phyloP scores from a whole-genome alignment of 2,329 filamentous ascomycete species.

The Exophiala aquamarina region DNA sequence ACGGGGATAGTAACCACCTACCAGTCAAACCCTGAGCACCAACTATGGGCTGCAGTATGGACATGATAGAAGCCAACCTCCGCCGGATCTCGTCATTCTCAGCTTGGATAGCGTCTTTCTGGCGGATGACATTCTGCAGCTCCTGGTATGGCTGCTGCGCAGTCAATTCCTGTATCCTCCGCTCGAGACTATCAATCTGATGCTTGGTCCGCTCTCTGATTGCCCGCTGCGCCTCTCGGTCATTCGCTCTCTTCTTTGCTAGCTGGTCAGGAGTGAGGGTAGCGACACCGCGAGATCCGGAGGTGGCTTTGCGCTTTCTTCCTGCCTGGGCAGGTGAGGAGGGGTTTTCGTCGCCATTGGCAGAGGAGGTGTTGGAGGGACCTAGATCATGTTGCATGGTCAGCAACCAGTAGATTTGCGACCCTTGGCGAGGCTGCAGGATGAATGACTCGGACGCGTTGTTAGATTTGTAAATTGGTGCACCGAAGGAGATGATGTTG shows the following conservation, averaged over 20 bases:
- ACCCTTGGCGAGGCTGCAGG: constrained; percentile 3
- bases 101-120: constrained; percentile 74
- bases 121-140: constrained; percentile 70
- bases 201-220: constrained; percentile 80
- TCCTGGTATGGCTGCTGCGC: constrained; percentile 81
- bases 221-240: constrained; percentile 81
- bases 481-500: not conserved
- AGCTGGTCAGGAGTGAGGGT: constrained; percentile 86
- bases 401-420: constrained; percentile 2
- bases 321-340: constrained; percentile 20
- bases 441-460: constrained; percentile 1
- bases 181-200: constrained; percentile 74
- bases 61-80: constrained; percentile 64
- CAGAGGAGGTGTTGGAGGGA: constrained; percentile 14
- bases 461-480: not conserved
- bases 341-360: constrained; percentile 8
- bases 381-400: constrained; percentile 19
- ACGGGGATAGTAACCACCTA: constrained; percentile 26
- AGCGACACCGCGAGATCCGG: constrained; percentile 70
- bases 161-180: constrained; percentile 71
- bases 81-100: constrained; percentile 78
- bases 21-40: constrained; percentile 44
- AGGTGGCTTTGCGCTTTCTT: constrained; percentile 44
- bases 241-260: constrained; percentile 86
- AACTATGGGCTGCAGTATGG: constrained; percentile 49